Percentiles rank a stretch among this genome's conserved stretches.
phyloP scores from a whole-genome alignment of 1,139 yeast species.

The Maudiozyma humilis region DNA sequence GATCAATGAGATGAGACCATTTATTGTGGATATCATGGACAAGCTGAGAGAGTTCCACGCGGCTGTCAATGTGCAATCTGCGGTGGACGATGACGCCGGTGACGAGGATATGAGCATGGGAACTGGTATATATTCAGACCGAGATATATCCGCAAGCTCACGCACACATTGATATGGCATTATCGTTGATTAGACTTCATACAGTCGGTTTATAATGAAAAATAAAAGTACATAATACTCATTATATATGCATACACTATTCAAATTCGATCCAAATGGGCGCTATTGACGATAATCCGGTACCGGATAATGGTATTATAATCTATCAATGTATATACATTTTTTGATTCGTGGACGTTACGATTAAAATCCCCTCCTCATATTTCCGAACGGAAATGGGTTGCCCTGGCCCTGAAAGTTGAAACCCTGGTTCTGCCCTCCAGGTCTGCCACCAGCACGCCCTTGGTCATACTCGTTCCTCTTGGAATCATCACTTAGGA shows the following conservation, averaged over 20 bases:
- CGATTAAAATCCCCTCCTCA: constrained; percentile 9
- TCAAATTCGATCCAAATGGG: too few species aligned
- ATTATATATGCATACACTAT: too few species aligned
- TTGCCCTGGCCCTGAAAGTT: constrained; percentile 9
- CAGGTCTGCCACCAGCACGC: constrained; percentile 10
- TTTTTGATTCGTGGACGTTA: too few species aligned
- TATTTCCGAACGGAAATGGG: constrained; percentile 9
- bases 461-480: constrained; percentile 57
- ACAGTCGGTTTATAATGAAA: too few species aligned
- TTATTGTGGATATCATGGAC: constrained; percentile 72
- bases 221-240: too few species aligned
- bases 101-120: constrained; percentile 14
- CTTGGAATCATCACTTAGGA: constrained; percentile 57
- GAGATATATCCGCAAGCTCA: neutral
- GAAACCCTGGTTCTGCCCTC: constrained; percentile 7
- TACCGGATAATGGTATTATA: neutral
- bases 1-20: constrained; percentile 80
- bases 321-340: neutral
- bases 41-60: constrained; percentile 48
- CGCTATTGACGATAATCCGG: too few species aligned
- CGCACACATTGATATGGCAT: neutral
- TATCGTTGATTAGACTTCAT: too few species aligned
- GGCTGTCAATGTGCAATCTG: constrained; percentile 24
- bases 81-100: constrained; percentile 22
- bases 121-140: constrained; percentile 3